A percentile compares a stretch with the other conserved stretches of the same genome.
Evolutionary conservation across 2,329 filamentous ascomycete genomes (phyloP).

Genomic region (Colletotrichum liriopes): DNA sequence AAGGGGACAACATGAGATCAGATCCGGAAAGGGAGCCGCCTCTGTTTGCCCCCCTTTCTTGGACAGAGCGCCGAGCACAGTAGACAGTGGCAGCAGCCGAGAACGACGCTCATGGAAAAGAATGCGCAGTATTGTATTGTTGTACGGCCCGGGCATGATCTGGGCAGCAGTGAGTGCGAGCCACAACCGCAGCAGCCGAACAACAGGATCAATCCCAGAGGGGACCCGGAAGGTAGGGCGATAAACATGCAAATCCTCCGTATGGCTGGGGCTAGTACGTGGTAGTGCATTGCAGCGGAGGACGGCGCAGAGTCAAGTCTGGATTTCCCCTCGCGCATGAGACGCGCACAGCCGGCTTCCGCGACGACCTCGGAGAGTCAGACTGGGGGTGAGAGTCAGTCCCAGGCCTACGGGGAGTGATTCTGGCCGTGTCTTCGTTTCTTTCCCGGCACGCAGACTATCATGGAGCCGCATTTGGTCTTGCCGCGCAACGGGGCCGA

Average conservation of each 20-base stretch:
- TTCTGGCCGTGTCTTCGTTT: not conserved
- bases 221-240: not conserved
- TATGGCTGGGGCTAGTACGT: not conserved
- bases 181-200: not conserved
- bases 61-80: not conserved
- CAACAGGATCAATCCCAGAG: not conserved
- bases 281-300: not conserved
- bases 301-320: not conserved
- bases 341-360: conserved; percentile 40
- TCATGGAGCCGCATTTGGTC: not conserved
- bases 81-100: not conserved
- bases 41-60: not conserved
- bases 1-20: not conserved
- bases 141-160: too few species aligned
- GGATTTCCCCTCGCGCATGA: conserved; percentile 16
- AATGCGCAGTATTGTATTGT: too few species aligned
- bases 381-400: conserved; percentile 19
- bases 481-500: not conserved
- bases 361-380: conserved; percentile 32
- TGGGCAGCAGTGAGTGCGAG: not conserved
- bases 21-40: not conserved
- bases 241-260: not conserved
- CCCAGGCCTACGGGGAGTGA: not conserved
- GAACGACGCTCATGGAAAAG: not conserved
- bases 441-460: not conserved